Evolutionary conservation across 2,329 filamentous ascomycete genomes (phyloP).

Genomic region (Alternaria viburni): DNA sequence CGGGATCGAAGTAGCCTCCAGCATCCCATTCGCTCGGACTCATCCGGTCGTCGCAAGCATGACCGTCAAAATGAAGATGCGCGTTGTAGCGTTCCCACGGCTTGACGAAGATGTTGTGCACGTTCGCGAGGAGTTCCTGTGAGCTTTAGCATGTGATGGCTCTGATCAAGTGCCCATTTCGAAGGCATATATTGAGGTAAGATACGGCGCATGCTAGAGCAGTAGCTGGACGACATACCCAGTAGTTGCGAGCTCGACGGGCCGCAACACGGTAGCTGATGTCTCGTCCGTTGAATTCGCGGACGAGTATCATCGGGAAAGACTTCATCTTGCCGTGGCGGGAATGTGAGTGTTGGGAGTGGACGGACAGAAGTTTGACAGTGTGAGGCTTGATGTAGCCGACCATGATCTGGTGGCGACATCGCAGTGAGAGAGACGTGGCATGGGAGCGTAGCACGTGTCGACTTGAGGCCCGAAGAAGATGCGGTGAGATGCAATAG

Average conservation of each 20-base stretch:
- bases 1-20: background rate
- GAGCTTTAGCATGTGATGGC: background rate
- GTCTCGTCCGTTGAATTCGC: background rate
- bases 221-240: background rate
- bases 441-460: background rate
- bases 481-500: background rate
- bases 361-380: background rate
- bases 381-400: background rate
- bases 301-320: background rate
- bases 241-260: background rate
- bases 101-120: background rate
- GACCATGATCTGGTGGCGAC: background rate
- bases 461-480: background rate
- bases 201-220: background rate
- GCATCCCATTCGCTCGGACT: background rate
- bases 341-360: background rate
- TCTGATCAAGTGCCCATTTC: background rate
- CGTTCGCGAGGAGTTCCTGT: background rate
- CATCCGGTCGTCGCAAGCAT: background rate
- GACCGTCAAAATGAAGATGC: background rate
- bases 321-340: background rate
- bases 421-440: background rate
- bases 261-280: background rate
- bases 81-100: background rate
- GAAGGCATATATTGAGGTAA: background rate